A percentile compares a stretch with the other conserved stretches of the same genome.
Conservation (phyloP, 306 rosid species). For the Vigna unguiculata region DNA sequence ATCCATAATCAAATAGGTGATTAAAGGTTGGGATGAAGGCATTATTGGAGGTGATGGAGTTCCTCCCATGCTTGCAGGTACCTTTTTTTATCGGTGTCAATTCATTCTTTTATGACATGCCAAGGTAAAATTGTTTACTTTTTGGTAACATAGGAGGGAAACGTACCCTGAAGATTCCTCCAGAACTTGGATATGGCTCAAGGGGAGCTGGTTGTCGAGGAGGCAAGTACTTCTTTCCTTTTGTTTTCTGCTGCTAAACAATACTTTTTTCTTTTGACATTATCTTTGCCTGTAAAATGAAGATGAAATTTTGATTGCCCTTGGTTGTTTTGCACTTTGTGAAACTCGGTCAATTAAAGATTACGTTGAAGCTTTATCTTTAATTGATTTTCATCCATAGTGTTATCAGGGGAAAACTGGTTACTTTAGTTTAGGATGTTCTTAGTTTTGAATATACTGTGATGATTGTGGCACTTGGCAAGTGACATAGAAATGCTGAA, state of each 20-base stretch:
- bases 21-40: conserved; percentile 98
- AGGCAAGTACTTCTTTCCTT: conserved; percentile 58
- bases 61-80: conserved; percentile 98
- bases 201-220: conserved; percentile 98
- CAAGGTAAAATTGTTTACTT: background rate
- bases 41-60: conserved; percentile 90
- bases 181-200: conserved; percentile 84
- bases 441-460: conserved; percentile 18
- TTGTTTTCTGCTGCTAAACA: background rate
- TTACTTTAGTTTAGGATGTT: conserved; percentile 13
- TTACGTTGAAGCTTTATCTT: conserved; percentile 11
- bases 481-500: conserved; percentile 27
- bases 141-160: conserved; percentile 72
- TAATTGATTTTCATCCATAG: background rate
- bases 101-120: conserved; percentile 17
- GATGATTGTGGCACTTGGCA: background rate
- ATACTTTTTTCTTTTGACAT: conserved; percentile 29
- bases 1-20: conserved; percentile 61
- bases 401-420: background rate
- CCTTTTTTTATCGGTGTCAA: conserved; percentile 1
- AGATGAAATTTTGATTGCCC: background rate
- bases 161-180: conserved; percentile 85
- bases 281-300: conserved; percentile 16
- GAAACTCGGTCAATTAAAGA: background rate
- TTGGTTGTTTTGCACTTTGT: conserved; percentile 32